Evolutionary conservation across 2,329 filamentous ascomycete species (phyloP).

Genomic region (Ceratocystis smalleyi): DNA sequence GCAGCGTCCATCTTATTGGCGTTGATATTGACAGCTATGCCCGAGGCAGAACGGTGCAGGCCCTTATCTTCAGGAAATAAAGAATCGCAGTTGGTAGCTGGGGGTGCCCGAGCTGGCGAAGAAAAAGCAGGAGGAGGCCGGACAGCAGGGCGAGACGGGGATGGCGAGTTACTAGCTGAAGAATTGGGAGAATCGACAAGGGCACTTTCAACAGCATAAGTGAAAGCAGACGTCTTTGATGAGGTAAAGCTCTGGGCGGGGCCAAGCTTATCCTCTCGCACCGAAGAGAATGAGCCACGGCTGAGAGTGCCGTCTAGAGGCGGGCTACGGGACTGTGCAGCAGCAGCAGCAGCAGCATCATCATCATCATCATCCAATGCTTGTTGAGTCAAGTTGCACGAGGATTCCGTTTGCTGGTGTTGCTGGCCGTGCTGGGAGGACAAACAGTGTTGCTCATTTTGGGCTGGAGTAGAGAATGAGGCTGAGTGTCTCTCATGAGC

Average conservation of each 20-base stretch:
- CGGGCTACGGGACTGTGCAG: constrained; percentile 3
- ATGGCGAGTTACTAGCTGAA: constrained; percentile 35
- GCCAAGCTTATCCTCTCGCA: constrained; percentile 43
- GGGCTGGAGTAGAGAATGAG: background rate
- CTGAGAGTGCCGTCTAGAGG: constrained; percentile 7
- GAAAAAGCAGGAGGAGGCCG: constrained; percentile 30
- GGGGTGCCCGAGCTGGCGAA: background rate
- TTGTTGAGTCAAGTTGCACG: too few relatives aligned
- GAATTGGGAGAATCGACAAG: constrained; percentile 35
- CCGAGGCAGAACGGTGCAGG: background rate
- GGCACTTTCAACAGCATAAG: constrained; percentile 33
- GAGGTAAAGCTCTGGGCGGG: constrained; percentile 48
- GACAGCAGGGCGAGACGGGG: constrained; percentile 32
- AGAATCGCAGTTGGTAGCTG: background rate
- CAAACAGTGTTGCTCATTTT: background rate
- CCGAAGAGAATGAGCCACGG: constrained; percentile 46
- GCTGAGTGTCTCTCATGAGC: background rate
- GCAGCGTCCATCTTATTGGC: constrained; percentile 31
- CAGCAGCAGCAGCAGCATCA: background rate
- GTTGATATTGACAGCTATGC: background rate
- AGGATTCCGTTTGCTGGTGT: background rate
- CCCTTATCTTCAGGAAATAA: background rate
- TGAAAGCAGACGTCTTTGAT: constrained; percentile 46
- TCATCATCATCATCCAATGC: too few relatives aligned
- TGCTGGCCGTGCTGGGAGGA: background rate